Base-by-base conservation (phyloP, 345 rosid species). In the Gossypium turneri region DNA sequence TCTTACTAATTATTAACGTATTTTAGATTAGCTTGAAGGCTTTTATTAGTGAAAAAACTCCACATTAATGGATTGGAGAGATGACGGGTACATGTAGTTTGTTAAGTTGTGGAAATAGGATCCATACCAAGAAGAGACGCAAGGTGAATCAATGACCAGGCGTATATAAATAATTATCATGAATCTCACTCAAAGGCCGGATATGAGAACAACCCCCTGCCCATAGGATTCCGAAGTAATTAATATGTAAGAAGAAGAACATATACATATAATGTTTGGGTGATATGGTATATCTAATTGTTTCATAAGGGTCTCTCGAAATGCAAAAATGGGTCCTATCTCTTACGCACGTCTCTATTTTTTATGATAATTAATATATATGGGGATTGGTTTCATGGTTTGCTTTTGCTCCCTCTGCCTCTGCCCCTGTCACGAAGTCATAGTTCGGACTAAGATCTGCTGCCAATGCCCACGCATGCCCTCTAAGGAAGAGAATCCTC, bases 111-210 rank as follows among this genome's bases (percentile, higher is more conserved):
- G 41, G 41, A 0, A 34, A 34, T 34, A 34, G 41, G 41, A 34
- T 5, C 1, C 41, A 34, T 34, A 34, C 41, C 41, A 34, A 34
- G 41, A 5, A 34, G 41, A 34, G 7, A 34, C 7, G 41, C 41
- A 34, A 34, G 41, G 41, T 34, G 41, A 34, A 34, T 34, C 38
- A 34, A 15, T 86, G 34, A 29, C 34, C 34, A 3, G 4, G 6
- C 38, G 1, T 29, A 29, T 29, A 4, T 29, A 29, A 29, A 29
- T 29, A 29, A 29, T 29, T 34, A 34, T 34, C 4, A 34, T 34
- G 91, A 86, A 84, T 88, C 89, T 87, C 83, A 67, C 81, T 76
- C 75, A 71, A 79, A 85, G 76, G 81, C 80, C 48, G 44, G 70
- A 82, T 59, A 12, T 76, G 27, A 75, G 82, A 81, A 78, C 79